Evolutionary conservation across 116 monocot genomes (phyloP).

Genomic region (Iris pallida): DNA sequence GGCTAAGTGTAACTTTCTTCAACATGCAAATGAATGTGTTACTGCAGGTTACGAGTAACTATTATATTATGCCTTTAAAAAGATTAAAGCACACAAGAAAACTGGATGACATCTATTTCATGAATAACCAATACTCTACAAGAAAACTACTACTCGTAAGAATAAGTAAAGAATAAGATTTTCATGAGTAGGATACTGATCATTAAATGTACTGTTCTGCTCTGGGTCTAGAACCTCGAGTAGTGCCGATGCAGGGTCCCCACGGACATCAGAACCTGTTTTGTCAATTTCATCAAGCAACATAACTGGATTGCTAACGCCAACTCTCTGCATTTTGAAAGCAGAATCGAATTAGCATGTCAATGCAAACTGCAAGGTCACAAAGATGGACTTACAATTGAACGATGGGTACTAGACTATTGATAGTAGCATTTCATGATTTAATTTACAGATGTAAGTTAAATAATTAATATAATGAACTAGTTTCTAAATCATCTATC

Average conservation of each 20-base stretch:
- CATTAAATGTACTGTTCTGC: conserved; percentile 92
- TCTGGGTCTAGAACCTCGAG: conserved; percentile 98
- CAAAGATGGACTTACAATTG: background rate
- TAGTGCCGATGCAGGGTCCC: conserved; percentile 93
- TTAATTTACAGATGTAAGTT: background rate
- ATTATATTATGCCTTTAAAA: too few relatives aligned
- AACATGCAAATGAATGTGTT: too few relatives aligned
- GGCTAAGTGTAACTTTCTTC: too few relatives aligned
- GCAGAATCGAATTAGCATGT: conserved; percentile 7
- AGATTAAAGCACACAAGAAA: too few relatives aligned
- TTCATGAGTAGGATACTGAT: conserved; percentile 70
- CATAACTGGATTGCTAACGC: conserved; percentile 96
- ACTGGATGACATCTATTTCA: too few relatives aligned
- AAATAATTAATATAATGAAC: background rate
- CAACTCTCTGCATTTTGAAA: conserved; percentile 66
- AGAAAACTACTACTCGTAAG: background rate
- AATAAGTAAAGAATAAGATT: too few relatives aligned
- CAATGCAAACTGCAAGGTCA: background rate
- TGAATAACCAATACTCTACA: too few relatives aligned
- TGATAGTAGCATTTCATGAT: background rate
- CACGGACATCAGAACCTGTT: conserved; percentile 97
- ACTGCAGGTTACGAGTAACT: too few relatives aligned
- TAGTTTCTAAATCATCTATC: background rate
- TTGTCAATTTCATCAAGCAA: conserved; percentile 98
- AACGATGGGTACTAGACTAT: background rate